These are phyloP conservation scores for Gleditsia sinensis DNA, from an alignment of 306 rosid species.

Conservation along the genomic window DNA sequence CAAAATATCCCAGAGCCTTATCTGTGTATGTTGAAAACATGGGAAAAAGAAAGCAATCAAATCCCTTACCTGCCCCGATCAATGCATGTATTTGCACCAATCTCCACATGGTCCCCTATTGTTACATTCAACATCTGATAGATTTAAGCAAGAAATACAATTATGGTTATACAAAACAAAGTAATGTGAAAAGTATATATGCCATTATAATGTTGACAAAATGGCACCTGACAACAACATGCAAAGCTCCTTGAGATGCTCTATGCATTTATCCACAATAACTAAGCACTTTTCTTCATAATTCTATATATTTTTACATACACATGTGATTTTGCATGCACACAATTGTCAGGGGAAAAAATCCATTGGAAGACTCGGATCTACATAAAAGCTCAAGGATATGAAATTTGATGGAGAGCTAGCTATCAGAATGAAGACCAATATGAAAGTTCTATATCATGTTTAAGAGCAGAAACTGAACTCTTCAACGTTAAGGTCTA, in stretches of 20 bases:
- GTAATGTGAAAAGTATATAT: constrained; percentile 2
- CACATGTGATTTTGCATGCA: not conserved
- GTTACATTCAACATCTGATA: constrained; percentile 71
- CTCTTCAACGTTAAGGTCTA: not conserved
- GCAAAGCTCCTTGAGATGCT: not conserved
- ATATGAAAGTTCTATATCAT: not conserved
- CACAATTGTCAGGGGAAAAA: not conserved
- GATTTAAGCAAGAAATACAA: constrained; percentile 36
- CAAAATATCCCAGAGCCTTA: no score
- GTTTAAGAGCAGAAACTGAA: not conserved
- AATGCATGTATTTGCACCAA: constrained; percentile 91
- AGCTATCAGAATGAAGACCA: not conserved
- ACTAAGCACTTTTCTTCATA: not conserved
- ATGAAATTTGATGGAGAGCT: not conserved
- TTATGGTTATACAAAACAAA: not conserved
- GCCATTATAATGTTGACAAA: constrained; percentile 15
- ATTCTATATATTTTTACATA: not conserved
- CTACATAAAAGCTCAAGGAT: not conserved
- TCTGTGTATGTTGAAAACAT: no score
- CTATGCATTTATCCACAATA: not conserved
- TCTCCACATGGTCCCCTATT: constrained; percentile 77
- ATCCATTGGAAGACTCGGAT: not conserved
- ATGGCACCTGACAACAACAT: not conserved
- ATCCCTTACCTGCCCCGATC: constrained; percentile 87
- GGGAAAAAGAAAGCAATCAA: not conserved